Base-by-base conservation (phyloP, 148 eudicot species). In the Suaeda aralocaspica region DNA sequence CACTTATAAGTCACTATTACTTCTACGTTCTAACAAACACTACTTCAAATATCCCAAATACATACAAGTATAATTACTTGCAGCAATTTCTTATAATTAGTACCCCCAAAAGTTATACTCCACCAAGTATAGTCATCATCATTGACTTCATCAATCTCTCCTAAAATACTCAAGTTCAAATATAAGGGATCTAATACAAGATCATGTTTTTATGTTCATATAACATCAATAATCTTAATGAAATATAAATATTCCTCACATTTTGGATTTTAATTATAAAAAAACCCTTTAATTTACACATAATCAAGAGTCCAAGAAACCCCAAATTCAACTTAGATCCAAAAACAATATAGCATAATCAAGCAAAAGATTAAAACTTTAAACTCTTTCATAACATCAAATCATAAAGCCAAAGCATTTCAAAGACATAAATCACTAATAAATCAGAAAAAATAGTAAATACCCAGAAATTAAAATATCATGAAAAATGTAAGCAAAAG, bases 301-400 rank as follows among this genome's bases (percentile, higher is more conserved):
- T 66, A 59, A 29, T 7, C 59, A 28, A 14, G 57, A 29, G 25
- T 48, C 59, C 3, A 24, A 6, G 45, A 66, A 68, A 39, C 24
- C 7, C 41, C 24, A 60, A 28, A 24, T 60, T 68, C 62, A 50
- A 26, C 36, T 12, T 42, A 68, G 72, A 74, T 74, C 78, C 41
- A 74, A 1, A 59, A 14, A n/a, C n/a, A n/a, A n/a, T n/a, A 36
- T 10, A 22, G 46, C 16, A 36, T 0, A n/a, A 25, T 16, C 16
- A n/a, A 36, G 13, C 4, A 52, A 50, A 33, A 5, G 14, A 1
- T 4, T n/a, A 48, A 14, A 10, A 63, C n/a, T n/a, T n/a, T 18
- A 22, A 26, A 21, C 5, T 16, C 16, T 59, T 29, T 31, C 16
- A 25, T 22, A 16, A 29, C 62, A 33, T 26, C 22, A 52, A 14